Conservation (phyloP, 2,329 filamentous ascomycete genomes). For the Aspergillus nomiae region DNA sequence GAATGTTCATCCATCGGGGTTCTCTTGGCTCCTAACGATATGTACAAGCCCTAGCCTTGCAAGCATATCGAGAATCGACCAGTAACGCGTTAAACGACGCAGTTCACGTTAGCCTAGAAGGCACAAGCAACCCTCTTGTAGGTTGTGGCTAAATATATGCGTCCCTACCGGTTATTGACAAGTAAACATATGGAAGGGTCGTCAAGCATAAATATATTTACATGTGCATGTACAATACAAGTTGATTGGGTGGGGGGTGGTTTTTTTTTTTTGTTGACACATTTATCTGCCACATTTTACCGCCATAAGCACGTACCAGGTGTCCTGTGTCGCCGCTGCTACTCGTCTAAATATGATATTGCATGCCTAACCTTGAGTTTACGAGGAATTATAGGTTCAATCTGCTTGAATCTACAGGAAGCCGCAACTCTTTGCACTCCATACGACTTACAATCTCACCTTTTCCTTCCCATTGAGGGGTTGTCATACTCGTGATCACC, state of each 20-base stretch:
- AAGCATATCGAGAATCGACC: conserved; percentile 32
- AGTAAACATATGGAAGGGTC: conserved; percentile 7
- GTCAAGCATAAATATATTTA: background rate
- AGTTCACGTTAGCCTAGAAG: background rate
- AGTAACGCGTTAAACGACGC: conserved; percentile 3
- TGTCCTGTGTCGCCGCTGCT: background rate
- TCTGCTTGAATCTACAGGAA: too few species aligned
- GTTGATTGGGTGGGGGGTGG: background rate
- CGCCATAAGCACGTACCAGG: background rate
- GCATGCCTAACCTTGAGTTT: too few species aligned
- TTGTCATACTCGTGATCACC: background rate
- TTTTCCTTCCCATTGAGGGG: background rate
- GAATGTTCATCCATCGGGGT: conserved; percentile 60
- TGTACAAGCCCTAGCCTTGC: conserved; percentile 23
- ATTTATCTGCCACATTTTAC: background rate
- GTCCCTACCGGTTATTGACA: conserved; percentile 8
- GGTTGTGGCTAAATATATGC: background rate
- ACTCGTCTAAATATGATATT: too few species aligned
- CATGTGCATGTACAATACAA: background rate
- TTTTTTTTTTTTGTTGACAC: background rate
- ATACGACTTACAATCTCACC: background rate
- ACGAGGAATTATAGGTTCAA: background rate
- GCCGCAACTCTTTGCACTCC: background rate
- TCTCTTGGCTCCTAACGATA: conserved; percentile 35
- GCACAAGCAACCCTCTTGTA: background rate